Base-by-base conservation (phyloP, 1,284 basidiomycete species). In the Ceratobasidium sp. region DNA sequence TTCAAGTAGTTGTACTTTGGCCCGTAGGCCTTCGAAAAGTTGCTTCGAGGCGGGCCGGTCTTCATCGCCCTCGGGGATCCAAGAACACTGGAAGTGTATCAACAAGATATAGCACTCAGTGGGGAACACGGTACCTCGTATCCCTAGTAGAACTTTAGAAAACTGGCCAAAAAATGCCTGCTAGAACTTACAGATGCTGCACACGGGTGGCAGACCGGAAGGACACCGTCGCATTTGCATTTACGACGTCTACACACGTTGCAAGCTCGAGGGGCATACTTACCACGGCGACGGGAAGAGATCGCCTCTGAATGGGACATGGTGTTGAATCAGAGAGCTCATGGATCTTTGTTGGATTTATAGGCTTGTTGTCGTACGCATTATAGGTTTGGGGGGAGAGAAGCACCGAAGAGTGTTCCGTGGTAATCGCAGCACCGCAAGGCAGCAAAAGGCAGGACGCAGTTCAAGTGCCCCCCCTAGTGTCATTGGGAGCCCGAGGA, bases 191-290 rank as follows among this genome's bases (percentile, higher is more conserved):
- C 50, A 29, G 41, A 52, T 16, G 29, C 29, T 25, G 41, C 30
- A 30, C 60, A 64, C 14, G 50, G 19, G 19, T 49, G 33, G 53
- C 60, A 64, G 14, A 49, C 42, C n/a, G 60, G 60, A 16, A 16
- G 49, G 23, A 13, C 50, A 8, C 60, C 60, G 25, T 64, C 60
- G 16, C 60, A 64, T 21, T 64, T 64, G 39, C 49, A 64, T 7
- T 49, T 39, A 2, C 49, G 49, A 3, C 60, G 60, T 25, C 60
- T 33, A 39, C 60, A 64, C 11, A 19, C 39, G 39, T 53, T 53
- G 39, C 60, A 64, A 9, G 49, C 60, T 27, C 60, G 36, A 19
- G 21, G 19, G 1, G 60, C 39, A 13, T 64, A 64, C 27, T 53
- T 39, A 13, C 49, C 49, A 7, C 60, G 60, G 36, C 16, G 50